Percentiles rank a stretch among this genome's conserved stretches.
Evolutionary conservation across 2,329 filamentous ascomycete species (phyloP).

Genomic region (Canariomyces notabilis): DNA sequence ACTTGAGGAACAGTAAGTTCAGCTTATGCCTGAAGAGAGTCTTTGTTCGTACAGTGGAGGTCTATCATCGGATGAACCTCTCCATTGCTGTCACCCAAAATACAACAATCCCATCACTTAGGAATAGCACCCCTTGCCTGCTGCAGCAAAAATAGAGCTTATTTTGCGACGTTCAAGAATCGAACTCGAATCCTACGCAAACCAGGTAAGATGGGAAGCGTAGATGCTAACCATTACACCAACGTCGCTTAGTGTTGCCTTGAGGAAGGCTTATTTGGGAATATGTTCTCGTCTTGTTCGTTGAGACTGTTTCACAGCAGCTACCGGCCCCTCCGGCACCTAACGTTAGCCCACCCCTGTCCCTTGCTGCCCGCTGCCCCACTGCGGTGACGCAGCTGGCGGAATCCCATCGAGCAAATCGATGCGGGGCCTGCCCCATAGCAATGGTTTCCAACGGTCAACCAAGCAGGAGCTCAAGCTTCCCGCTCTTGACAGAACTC

Average conservation of each 20-base stretch:
- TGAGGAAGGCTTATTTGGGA: neutral
- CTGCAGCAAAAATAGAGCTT: neutral
- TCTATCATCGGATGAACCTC: neutral
- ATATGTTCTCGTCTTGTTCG: neutral
- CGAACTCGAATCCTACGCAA: conserved; percentile 23
- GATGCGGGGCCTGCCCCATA: conserved; percentile 3
- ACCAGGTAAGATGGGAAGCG: conserved; percentile 18
- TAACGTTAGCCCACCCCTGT: no score
- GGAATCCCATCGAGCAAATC: neutral
- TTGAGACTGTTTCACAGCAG: neutral
- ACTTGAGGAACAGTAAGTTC: no score
- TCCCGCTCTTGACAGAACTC: no score
- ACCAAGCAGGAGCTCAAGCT: neutral
- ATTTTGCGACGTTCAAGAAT: conserved; percentile 20
- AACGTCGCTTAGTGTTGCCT: conserved; percentile 12
- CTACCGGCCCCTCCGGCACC: neutral
- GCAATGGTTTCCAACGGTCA: neutral
- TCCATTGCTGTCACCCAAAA: neutral
- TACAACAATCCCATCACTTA: neutral
- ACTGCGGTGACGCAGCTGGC: neutral
- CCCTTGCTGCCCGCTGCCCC: no score
- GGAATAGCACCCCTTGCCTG: neutral
- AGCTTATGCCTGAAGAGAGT: no score
- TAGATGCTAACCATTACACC: conserved; percentile 24
- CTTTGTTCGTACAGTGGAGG: no score